These are phyloP conservation scores for Phylloporus sp. DNA, from an alignment of 768 basidiomycete species.

Conservation along the genomic window DNA sequence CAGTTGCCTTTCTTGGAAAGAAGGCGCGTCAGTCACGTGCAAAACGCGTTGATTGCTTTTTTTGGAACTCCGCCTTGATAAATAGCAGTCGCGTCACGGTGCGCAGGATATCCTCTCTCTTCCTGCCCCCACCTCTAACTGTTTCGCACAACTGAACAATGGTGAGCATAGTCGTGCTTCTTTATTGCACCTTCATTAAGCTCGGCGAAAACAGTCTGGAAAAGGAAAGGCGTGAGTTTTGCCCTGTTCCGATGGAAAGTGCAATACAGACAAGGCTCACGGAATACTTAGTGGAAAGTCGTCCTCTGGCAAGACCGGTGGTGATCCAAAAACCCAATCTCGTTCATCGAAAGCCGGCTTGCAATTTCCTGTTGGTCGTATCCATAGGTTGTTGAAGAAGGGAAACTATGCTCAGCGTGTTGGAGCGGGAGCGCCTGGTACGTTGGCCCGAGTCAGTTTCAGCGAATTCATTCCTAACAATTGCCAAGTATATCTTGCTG, in stretches of 20 bases:
- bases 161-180: slow-evolving; percentile 21
- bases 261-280: background rate
- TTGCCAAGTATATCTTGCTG: slow-evolving; percentile 67
- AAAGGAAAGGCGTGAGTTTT: slow-evolving; percentile 49
- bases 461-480: background rate
- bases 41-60: slow-evolving; percentile 29
- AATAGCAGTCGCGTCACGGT: slow-evolving; percentile 27
- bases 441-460: slow-evolving; percentile 10
- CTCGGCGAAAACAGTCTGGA: slow-evolving; percentile 38
- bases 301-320: slow-evolving; percentile 43
- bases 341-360: slow-evolving; percentile 62
- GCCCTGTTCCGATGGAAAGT: slow-evolving; percentile 7
- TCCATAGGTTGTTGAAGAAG: slow-evolving; percentile 71
- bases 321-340: slow-evolving; percentile 54
- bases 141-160: slow-evolving; percentile 21
- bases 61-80: slow-evolving; percentile 32
- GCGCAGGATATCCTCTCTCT: background rate
- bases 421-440: slow-evolving; percentile 64
- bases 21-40: slow-evolving; percentile 32
- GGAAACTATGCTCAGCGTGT: slow-evolving; percentile 71
- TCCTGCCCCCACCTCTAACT: slow-evolving; percentile 12
- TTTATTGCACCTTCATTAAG: slow-evolving; percentile 6
- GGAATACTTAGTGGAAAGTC: slow-evolving; percentile 39
- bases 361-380: slow-evolving; percentile 79
- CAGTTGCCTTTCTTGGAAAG: slow-evolving; percentile 17